phyloP scores from a whole-genome alignment of 176 grass and related monocot genomes.

The Ananas comosus region DNA sequence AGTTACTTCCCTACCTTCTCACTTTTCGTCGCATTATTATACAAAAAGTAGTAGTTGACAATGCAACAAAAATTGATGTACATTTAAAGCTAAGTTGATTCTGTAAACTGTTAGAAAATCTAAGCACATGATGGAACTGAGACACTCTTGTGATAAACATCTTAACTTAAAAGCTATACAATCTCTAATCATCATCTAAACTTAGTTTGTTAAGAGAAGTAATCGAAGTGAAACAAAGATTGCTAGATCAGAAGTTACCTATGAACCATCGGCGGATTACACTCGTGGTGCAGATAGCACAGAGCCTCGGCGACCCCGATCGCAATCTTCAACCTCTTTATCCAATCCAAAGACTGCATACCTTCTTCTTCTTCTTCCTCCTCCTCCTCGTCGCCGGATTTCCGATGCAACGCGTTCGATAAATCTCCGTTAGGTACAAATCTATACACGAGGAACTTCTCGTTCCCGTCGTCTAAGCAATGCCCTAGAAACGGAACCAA shows the following conservation, averaged over 20 bases:
- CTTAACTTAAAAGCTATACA: no score
- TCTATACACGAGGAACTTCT: conserved; percentile 84
- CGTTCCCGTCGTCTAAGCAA: conserved; percentile 58
- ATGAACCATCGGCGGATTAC: conserved; percentile 84
- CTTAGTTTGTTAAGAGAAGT: background rate
- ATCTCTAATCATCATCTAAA: no score
- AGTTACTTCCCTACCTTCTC: no score
- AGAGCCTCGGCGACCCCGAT: conserved; percentile 87
- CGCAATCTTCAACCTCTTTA: conserved; percentile 98
- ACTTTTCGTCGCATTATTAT: no score
- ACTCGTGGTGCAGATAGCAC: conserved; percentile 89
- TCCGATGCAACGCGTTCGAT: conserved; percentile 57
- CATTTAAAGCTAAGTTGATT: no score
- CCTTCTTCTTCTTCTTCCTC: conserved; percentile 82
- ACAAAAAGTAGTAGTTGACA: no score
- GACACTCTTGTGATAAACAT: no score
- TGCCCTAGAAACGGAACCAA: conserved; percentile 73
- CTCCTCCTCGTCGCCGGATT: conserved; percentile 34
- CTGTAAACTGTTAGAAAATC: no score
- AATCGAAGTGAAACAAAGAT: background rate
- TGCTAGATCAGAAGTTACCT: conserved; percentile 42
- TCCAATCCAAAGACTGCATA: conserved; percentile 94
- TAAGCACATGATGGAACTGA: no score
- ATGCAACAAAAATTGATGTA: no score
- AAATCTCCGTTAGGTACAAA: conserved; percentile 70